phyloP scores from a whole-genome alignment of 2,329 filamentous ascomycete species.

The Fusarium sp. region DNA sequence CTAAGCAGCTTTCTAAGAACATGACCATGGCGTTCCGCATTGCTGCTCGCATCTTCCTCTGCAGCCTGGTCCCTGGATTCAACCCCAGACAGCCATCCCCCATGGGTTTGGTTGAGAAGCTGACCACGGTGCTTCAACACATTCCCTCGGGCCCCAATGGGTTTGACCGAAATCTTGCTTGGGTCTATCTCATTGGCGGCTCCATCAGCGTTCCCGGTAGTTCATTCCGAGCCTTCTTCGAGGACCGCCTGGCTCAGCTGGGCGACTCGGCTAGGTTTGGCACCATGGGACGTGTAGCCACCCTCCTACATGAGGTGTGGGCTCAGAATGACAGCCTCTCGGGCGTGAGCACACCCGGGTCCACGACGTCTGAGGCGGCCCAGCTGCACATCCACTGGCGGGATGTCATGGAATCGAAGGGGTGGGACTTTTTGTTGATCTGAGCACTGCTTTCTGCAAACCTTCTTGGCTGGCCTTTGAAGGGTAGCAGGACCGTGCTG shows the following conservation, averaged over 20 bases:
- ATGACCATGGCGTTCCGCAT: conserved; percentile 92
- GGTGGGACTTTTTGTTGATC: conserved; percentile 93
- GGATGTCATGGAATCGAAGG: conserved; percentile 90
- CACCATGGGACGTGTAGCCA: conserved; percentile 85
- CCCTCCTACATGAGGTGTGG: conserved; percentile 87
- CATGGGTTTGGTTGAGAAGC: conserved; percentile 80
- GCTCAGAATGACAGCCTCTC: conserved; percentile 73
- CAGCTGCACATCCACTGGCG: conserved; percentile 88
- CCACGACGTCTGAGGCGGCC: conserved; percentile 52
- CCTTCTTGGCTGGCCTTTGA: conserved; percentile 55
- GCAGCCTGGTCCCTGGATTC: conserved; percentile 91
- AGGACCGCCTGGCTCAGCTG: conserved; percentile 78
- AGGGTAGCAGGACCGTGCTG: conserved; percentile 43
- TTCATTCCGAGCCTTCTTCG: conserved; percentile 81
- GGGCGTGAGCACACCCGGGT: conserved; percentile 51
- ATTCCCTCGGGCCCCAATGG: conserved; percentile 85
- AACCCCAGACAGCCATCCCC: conserved; percentile 79
- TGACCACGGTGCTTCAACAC: conserved; percentile 80
- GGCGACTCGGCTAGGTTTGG: conserved; percentile 84
- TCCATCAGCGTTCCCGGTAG: conserved; percentile 79
- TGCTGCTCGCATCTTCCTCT: conserved; percentile 95
- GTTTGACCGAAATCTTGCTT: conserved; percentile 90
- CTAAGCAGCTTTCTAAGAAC: conserved; percentile 86
- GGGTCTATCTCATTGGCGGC: conserved; percentile 92
- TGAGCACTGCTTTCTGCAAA: conserved; percentile 55